Evolutionary conservation across 2,329 filamentous ascomycete genomes (phyloP).

Genomic region (Nemania sp.): DNA sequence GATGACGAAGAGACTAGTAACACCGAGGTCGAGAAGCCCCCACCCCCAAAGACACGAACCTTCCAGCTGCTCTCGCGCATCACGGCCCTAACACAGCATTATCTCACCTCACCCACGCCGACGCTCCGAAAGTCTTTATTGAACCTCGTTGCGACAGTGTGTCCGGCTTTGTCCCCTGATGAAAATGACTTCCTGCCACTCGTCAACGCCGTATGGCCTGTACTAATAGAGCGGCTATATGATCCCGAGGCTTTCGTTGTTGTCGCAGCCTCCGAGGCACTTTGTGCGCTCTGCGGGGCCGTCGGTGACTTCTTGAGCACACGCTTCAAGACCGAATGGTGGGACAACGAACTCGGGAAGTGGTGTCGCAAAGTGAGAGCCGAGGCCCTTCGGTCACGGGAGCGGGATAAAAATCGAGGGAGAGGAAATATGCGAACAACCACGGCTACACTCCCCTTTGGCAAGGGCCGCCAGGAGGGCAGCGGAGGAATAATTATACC

Average conservation of each 20-base stretch:
- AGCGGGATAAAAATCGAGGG: slow-evolving; percentile 15
- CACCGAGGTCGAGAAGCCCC: slow-evolving; percentile 60
- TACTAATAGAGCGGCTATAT: slow-evolving; percentile 75
- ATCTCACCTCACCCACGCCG: slow-evolving; percentile 86
- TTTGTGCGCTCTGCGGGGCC: slow-evolving; percentile 75
- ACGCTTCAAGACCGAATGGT: slow-evolving; percentile 81
- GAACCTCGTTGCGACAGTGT: slow-evolving; percentile 78
- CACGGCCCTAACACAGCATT: slow-evolving; percentile 85
- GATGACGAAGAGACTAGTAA: slow-evolving; percentile 53
- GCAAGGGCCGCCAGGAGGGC: slow-evolving; percentile 28
- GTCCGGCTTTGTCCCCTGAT: slow-evolving; percentile 77
- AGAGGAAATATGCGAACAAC: slow-evolving; percentile 28
- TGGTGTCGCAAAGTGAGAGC: slow-evolving; percentile 62
- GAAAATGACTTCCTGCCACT: slow-evolving; percentile 89
- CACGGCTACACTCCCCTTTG: slow-evolving; percentile 4
- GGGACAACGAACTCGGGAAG: slow-evolving; percentile 59
- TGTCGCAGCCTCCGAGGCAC: slow-evolving; percentile 75
- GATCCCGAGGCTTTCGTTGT: slow-evolving; percentile 77
- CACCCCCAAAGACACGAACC: slow-evolving; percentile 78
- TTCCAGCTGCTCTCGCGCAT: slow-evolving; percentile 87
- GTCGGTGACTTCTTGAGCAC: slow-evolving; percentile 85
- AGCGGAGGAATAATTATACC: slow-evolving; percentile 46
- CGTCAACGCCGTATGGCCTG: slow-evolving; percentile 91
- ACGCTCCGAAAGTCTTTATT: slow-evolving; percentile 83
- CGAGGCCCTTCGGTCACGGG: slow-evolving; percentile 51